A percentile compares a stretch with the other conserved stretches of the same genome.
Conservation (phyloP, 495 filamentous ascomycete genomes). For the Talaromyces stipitatus region DNA sequence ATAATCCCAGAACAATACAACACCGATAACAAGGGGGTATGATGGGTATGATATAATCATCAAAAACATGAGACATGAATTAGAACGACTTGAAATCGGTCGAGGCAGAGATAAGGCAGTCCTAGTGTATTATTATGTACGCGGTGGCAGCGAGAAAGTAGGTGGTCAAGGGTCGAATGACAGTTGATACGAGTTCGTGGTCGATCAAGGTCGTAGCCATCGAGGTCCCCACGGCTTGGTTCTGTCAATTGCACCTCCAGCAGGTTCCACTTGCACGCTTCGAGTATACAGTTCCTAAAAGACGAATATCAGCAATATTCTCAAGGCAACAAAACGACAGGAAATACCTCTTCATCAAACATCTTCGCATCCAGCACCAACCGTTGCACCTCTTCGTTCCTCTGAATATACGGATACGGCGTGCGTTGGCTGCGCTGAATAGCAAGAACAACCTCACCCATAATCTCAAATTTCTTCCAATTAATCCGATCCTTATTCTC, state of each 20-base stretch:
- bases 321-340: background rate
- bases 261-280: conserved; percentile 38
- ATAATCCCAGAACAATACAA: background rate
- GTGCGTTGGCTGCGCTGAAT: conserved; percentile 85
- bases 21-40: conserved; percentile 4
- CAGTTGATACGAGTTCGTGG: background rate
- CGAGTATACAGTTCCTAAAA: conserved; percentile 36
- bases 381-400: conserved; percentile 57
- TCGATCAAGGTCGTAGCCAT: conserved; percentile 23
- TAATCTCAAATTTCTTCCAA: conserved; percentile 97
- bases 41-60: conserved; percentile 6
- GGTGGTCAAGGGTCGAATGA: background rate
- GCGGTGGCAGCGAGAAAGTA: background rate
- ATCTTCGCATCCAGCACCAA: conserved; percentile 64
- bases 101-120: background rate
- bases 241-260: conserved; percentile 27
- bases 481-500: conserved; percentile 73
- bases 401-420: conserved; percentile 64
- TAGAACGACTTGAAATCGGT: background rate
- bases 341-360: conserved; percentile 42
- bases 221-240: conserved; percentile 32
- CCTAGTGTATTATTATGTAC: background rate
- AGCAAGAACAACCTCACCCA: conserved; percentile 83
- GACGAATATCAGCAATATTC: background rate
- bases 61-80: conserved; percentile 8